Evolutionary conservation across 2,329 filamentous ascomycete species (phyloP), one percentile per base, ranked within the genome.

Genomic region (Talaromyces albobiverticillius): DNA sequence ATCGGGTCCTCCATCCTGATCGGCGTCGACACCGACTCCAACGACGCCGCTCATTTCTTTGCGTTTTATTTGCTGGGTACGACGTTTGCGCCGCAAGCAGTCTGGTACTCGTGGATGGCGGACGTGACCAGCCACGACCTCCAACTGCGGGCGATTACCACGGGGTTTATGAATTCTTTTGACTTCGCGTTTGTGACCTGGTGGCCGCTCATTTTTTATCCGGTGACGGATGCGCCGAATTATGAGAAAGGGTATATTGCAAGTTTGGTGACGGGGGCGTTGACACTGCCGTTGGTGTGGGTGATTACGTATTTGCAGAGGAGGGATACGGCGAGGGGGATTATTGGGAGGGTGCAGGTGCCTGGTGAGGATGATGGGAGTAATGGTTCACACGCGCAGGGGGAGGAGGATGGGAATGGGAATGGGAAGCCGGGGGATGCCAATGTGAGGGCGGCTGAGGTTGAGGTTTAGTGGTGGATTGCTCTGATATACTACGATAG

Each of bases 61-160:
- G 73, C 74, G 6, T 76, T 76, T 55, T 77, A 76, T 57, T 59
- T 76, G 1, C 65, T 77, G 2, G 74, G 75, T 3, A 76, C 75
- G 0, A 76, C 72, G 0, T 77, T 73, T 51, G 74, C 75, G 2
- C 75, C 74, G 1, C 75, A 77, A 53, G 75, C 75, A 4, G 61
- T 77, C 16, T 77, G 75, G 75, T 77, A 77, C 57, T 71, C 71
- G 0, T 77, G 75, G 75, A 75, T 77, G 71, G 74, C 74, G 0
- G 74, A 77, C 23, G 59, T 67, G 4, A 67, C 64, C 6, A 53
- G 57, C n/a, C 64, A 66, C 25, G 64, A 67, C 50, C 61, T 77
- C 7, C 74, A 76, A 40, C 65, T 77, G 2, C 65, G 74, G 0
- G 74, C 74, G 1, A 74, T 77, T 42, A 75, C 74, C 2, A 77